Evolutionary conservation across 1,139 yeast species (phyloP).

Genomic region (Kluyveromyces marxianus): DNA sequence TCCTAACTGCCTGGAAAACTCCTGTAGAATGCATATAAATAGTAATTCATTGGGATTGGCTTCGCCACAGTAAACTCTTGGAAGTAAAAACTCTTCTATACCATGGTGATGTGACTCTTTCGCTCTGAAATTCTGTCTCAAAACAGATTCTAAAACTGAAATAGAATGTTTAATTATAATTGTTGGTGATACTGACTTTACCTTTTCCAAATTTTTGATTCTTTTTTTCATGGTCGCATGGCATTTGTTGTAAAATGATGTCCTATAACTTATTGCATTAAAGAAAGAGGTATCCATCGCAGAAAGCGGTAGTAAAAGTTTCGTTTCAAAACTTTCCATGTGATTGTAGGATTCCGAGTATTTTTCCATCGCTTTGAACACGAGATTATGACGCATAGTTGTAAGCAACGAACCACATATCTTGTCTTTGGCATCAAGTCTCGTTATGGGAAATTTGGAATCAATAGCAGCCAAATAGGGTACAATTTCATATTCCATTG

Average conservation of each 20-base stretch:
- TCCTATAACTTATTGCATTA: slow-evolving; percentile 15
- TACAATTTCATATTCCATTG: not conserved
- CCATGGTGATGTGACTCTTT: not conserved
- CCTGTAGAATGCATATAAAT: slow-evolving; percentile 21
- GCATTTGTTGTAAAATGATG: slow-evolving; percentile 11
- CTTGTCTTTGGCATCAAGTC: not conserved
- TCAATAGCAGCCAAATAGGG: slow-evolving; percentile 1
- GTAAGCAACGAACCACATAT: slow-evolving; percentile 8
- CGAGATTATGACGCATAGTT: slow-evolving; percentile 15
- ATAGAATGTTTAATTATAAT: slow-evolving; percentile 14
- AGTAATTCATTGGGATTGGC: slow-evolving; percentile 19
- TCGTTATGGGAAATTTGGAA: not conserved
- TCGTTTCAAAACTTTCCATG: slow-evolving; percentile 12
- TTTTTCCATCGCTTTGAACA: slow-evolving; percentile 13
- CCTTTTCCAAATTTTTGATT: slow-evolving; percentile 10
- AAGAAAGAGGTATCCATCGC: slow-evolving; percentile 24
- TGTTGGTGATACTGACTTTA: slow-evolving; percentile 14
- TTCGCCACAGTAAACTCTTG: slow-evolving; percentile 26
- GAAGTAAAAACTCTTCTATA: slow-evolving; percentile 21
- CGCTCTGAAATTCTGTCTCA: slow-evolving; percentile 4
- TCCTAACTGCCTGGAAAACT: slow-evolving; percentile 13
- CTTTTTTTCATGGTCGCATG: slow-evolving; percentile 9
- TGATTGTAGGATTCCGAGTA: not conserved
- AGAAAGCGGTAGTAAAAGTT: slow-evolving; percentile 17
- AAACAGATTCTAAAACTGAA: not conserved